Base-by-base conservation (phyloP, 805 yeast genomes). In the Schizosaccharomyces lindneri region DNA sequence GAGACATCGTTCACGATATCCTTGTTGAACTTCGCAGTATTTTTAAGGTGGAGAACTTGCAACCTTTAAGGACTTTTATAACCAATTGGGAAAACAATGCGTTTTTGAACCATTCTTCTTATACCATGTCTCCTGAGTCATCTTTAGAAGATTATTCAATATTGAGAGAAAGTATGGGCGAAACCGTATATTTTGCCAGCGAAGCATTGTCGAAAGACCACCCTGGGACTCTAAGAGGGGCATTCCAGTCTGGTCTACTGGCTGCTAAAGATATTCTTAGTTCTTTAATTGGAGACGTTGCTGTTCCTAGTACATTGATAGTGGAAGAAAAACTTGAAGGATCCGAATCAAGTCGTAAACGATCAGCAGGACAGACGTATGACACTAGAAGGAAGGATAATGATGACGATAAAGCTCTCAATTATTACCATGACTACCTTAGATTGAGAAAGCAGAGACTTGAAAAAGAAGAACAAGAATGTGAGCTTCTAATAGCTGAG, bases 171-270 rank as follows among this genome's bases (percentile, higher is more conserved):
- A 75, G 76, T 1, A 70, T 73, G 1, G 69, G 68, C 48, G 66
- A 70, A 32, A 67, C 70, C 24, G 64, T 74, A 43, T 73, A 70
- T 61, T 74, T 74, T 62, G 77, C 77, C 0, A 77, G 77, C 43
- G 77, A 74, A 61, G 77, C 76, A 1, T 74, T 77, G 0, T 73
- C 74, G 36, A 67, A 76, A 4, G 62, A 69, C 13, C 70, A 69
- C 60, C 76, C 77, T 0, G 76, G 76, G 0, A 73, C 77, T 0
- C 72, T 74, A 4, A 76, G 74, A 59, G 77, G 77, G 3, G 77
- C 77, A 0, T 74, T 73, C 60, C 63, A 74, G 0, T 73, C 76
- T 13, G 77, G 77, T 1, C 64, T 74, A 43, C 64, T 76, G 7
- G 76, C 73, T 0, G 76, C 77, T 0, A 70, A 69, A 27, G 77